Base-by-base conservation (phyloP, 768 basidiomycete genomes). In the Termitomyces titanicus region DNA sequence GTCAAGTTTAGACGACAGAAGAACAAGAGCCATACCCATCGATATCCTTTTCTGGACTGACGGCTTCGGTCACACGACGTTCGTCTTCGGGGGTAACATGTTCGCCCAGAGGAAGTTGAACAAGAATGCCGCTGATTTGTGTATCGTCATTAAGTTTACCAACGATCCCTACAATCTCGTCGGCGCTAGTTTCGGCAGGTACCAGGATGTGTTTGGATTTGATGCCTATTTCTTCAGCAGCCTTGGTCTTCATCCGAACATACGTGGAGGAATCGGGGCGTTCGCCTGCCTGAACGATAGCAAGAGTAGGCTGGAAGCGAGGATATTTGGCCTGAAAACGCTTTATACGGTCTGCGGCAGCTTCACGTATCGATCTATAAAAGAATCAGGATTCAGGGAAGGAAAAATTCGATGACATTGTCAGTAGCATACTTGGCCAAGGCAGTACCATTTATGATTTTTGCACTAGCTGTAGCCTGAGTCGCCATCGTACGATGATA, bases 171-270 rank as follows among this genome's bases (percentile, higher is more conserved):
- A 96, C 82, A 56, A 98, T 79, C 54, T 92, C 83, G 39, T 89
- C 84, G 55, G 89, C 84, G 43, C 80, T 74, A n/a, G 83, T 77
- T 45, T 84, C 82, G 40, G 78, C 83, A n/a, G 87, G 79, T 17
- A 94, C 69, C 48, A 76, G 75, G 67, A 98, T 75, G 68, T 98
- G 93, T 51, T 85, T 83, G 70, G 90, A 88, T 56, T 79, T 82
- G 74, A 98, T 91, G 56, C 97, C 95, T 61, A 91, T 88, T 73
- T 98, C 93, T 63, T 93, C 85, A 11, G 94, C 91, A 11, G 97
- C 97, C 71, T 95, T 98, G 40, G 83, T 79, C 74, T 99, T 99
- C 96, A 98, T 98, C 66, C 93, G 92, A 61, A 99, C 87, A 72
- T 99, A 99, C 39, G 88, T 86, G 18, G 79, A 75, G 5, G 95